Conservation (phyloP, 176 grass and related monocot species). For the Zizania latifolia region DNA sequence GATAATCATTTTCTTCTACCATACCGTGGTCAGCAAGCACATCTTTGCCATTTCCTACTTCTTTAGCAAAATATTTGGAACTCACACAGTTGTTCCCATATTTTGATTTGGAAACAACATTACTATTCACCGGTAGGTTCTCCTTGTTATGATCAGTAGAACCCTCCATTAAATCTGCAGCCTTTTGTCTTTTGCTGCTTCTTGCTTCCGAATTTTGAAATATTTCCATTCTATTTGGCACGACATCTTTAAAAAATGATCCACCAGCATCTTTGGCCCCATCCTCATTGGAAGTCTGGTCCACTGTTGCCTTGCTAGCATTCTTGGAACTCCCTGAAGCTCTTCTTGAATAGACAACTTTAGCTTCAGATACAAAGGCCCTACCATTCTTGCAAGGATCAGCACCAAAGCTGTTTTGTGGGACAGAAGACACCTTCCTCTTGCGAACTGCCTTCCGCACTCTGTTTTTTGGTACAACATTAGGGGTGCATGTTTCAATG, state of each 20-base stretch:
- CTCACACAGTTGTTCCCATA: not conserved
- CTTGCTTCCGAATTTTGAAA: not conserved
- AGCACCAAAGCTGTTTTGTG: constrained; percentile 11
- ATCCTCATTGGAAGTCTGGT: constrained; percentile 1
- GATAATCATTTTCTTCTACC: constrained; percentile 18
- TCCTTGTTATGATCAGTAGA: constrained; percentile 51
- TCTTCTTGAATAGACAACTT: constrained; percentile 1
- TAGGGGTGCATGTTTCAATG: constrained; percentile 17
- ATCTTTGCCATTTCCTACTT: constrained; percentile 17
- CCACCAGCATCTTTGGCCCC: constrained; percentile 6
- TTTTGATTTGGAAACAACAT: constrained; percentile 23
- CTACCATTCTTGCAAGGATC: constrained; percentile 17
- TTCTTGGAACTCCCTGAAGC: constrained; percentile 25
- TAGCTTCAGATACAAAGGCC: constrained; percentile 23
- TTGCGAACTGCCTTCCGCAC: constrained; percentile 57
- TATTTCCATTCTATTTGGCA: constrained; percentile 17
- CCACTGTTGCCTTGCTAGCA: constrained; percentile 5
- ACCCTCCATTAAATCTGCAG: constrained; percentile 21
- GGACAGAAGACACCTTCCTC: constrained; percentile 51
- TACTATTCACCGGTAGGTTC: constrained; percentile 40
- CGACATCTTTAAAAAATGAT: constrained; percentile 21
- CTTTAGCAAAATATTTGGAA: constrained; percentile 29
- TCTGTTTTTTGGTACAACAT: constrained; percentile 34
- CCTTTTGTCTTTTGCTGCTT: constrained; percentile 38
- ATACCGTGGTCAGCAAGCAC: not conserved